Percentiles rank a stretch among this genome's conserved stretches.
phyloP scores from a whole-genome alignment of 2,329 filamentous ascomycete genomes.

The Monilinia aucupariae region DNA sequence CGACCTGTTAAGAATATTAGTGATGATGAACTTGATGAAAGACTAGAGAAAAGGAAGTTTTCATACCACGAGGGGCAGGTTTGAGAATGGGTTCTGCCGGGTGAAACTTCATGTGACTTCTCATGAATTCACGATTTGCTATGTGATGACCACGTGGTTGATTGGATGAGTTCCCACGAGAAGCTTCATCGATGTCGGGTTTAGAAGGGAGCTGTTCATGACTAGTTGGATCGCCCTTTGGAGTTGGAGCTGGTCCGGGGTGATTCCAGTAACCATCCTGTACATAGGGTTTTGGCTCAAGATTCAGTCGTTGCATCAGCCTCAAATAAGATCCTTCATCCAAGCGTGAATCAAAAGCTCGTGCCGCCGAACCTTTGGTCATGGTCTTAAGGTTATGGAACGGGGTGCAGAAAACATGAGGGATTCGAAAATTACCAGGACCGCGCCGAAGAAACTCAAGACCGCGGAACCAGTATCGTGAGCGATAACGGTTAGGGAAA shows the following conservation, averaged over 20 bases:
- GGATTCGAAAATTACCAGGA: neutral
- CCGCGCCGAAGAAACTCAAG: neutral
- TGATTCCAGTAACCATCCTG: neutral
- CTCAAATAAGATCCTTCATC: neutral
- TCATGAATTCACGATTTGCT: neutral
- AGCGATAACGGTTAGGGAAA: neutral
- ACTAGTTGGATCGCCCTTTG: neutral
- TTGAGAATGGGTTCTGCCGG: neutral
- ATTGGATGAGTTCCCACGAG: too few relatives aligned
- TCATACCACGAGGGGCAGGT: neutral
- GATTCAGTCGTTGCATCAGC: conserved; percentile 5
- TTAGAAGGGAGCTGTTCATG: too few relatives aligned
- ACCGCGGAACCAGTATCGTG: neutral
- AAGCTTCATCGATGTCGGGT: too few relatives aligned
- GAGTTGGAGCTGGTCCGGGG: neutral
- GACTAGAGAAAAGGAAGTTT: neutral
- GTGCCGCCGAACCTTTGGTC: neutral
- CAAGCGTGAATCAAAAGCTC: neutral
- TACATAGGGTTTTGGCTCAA: neutral
- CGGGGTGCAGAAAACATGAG: neutral
- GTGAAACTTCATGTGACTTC: neutral
- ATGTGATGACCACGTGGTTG: neutral
- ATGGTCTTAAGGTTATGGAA: neutral
- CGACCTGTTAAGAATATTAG: neutral
- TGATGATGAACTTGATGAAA: neutral